phyloP scores from a whole-genome alignment of 2,329 filamentous ascomycete species.

The Pseudocercospora fijiensis region DNA sequence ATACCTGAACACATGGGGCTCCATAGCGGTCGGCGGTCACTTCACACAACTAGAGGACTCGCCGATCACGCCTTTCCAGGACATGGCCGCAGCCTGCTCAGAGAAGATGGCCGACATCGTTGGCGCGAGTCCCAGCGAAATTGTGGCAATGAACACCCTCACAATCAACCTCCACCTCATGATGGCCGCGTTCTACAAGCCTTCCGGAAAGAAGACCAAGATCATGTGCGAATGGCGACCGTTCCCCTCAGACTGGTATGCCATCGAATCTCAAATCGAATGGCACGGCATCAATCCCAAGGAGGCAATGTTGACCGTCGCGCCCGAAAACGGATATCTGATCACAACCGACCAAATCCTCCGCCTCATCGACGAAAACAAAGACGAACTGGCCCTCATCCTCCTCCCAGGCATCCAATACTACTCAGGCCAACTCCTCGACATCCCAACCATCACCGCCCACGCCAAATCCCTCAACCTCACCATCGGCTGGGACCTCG shows the following conservation, averaged over 20 bases:
- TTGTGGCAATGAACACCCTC: conserved; percentile 84
- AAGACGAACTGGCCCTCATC: conserved; percentile 69
- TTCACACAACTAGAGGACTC: conserved; percentile 58
- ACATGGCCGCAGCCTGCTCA: conserved; percentile 73
- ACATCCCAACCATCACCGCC: conserved; percentile 75
- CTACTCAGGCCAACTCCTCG: conserved; percentile 85
- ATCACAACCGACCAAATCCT: conserved; percentile 72
- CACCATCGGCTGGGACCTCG: conserved; percentile 81
- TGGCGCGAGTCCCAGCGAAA: conserved; percentile 68
- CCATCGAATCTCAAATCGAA: conserved; percentile 74
- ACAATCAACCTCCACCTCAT: conserved; percentile 80
- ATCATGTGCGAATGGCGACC: conserved; percentile 85
- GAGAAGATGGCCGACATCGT: conserved; percentile 69
- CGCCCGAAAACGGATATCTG: conserved; percentile 58
- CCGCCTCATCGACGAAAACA: conserved; percentile 70
- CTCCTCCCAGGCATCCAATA: conserved; percentile 86
- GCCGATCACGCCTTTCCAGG: conserved; percentile 69
- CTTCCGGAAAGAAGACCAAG: conserved; percentile 66
- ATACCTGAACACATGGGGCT: conserved; percentile 80
- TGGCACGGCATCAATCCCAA: conserved; percentile 67
- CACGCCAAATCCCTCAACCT: conserved; percentile 71
- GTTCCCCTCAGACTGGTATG: conserved; percentile 88
- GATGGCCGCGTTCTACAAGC: conserved; percentile 79
- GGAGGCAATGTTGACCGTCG: conserved; percentile 70
- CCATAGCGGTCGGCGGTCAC: conserved; percentile 78